phyloP scores from a whole-genome alignment of 345 rosid species.

The Pistacia vera region DNA sequence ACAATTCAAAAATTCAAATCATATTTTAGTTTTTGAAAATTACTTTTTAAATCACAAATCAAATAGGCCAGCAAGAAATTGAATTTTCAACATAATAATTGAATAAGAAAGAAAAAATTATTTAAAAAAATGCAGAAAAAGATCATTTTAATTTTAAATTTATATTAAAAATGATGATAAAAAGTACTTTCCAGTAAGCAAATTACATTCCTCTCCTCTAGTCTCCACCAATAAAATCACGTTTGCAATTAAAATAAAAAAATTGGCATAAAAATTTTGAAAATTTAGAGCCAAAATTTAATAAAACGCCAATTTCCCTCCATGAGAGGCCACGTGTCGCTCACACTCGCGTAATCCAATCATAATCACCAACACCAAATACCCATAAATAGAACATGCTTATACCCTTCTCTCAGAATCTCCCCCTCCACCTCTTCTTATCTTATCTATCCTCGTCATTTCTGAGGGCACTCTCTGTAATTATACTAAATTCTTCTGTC shows the following conservation, averaged over 20 bases:
- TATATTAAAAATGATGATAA: too few species aligned
- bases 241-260: background rate
- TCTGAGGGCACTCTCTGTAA: constrained; percentile 31
- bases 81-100: too few species aligned
- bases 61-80: too few species aligned
- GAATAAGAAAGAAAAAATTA: too few species aligned
- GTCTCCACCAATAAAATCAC: background rate
- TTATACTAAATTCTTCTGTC: constrained; percentile 26
- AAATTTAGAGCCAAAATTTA: background rate
- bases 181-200: too few species aligned
- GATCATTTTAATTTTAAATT: too few species aligned
- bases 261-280: background rate
- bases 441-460: background rate
- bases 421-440: background rate
- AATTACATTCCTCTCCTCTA: too few species aligned
- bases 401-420: background rate
- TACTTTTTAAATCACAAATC: too few species aligned
- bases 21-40: too few species aligned
- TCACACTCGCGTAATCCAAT: constrained; percentile 5
- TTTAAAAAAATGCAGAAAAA: too few species aligned
- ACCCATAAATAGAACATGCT: background rate
- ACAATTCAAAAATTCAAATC: too few species aligned
- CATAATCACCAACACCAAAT: background rate
- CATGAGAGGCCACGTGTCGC: background rate
- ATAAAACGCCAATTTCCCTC: background rate